These are phyloP conservation scores for Chlorella sorokiniana DNA, from an alignment of 139 green algal genomes.

Conservation along the genomic window DNA sequence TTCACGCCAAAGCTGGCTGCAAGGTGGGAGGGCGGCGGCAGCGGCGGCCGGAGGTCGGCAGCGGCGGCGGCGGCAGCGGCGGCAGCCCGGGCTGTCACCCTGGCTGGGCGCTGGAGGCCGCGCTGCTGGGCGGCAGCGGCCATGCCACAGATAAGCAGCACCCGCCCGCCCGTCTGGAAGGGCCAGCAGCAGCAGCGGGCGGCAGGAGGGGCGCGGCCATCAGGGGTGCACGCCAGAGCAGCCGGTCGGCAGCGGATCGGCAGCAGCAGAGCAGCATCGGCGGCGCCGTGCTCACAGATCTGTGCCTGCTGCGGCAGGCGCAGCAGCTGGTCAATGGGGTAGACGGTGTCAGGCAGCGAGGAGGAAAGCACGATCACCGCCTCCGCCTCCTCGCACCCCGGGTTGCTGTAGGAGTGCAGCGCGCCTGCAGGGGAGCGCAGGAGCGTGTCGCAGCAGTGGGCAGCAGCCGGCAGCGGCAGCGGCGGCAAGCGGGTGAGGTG, in stretches of 20 bases:
- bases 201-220: too few species aligned
- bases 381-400: not conserved
- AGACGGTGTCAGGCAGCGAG: not conserved
- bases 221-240: too few species aligned
- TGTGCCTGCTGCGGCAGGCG: conserved; percentile 15
- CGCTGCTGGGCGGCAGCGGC: too few species aligned
- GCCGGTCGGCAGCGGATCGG: not conserved
- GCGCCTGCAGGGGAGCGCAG: not conserved
- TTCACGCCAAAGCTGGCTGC: conserved; percentile 9
- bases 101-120: too few species aligned
- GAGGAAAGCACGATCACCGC: not conserved
- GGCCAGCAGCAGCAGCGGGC: too few species aligned
- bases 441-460: not conserved
- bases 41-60: not conserved
- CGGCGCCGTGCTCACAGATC: conserved; percentile 1
- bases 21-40: not conserved
- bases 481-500: not conserved
- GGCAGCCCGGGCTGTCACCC: too few species aligned
- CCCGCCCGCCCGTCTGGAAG: too few species aligned
- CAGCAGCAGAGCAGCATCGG: not conserved
- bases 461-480: not conserved
- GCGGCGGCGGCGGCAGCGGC: too few species aligned
- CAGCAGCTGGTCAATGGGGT: not conserved
- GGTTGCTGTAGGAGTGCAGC: conserved; percentile 11
- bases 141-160: too few species aligned